Evolutionary conservation across 2,329 filamentous ascomycete genomes (phyloP), one percentile per base, ranked within the genome.

Genomic region (Fusarium chuoi): DNA sequence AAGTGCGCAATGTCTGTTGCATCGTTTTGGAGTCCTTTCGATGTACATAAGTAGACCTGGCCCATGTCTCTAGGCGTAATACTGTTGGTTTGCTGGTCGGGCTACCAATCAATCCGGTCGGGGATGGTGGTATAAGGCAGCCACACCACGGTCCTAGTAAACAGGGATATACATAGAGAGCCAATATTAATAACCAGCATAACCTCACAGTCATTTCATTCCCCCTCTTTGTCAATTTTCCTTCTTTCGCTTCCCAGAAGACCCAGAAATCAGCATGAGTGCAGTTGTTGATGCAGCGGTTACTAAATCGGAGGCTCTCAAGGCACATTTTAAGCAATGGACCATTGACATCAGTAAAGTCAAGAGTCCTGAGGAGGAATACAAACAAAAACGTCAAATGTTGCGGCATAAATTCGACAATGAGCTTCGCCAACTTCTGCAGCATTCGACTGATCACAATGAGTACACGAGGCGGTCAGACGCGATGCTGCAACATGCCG

Each of bases 371-470:
- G 7, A 30, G 18, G 11, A 1, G 2, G 24, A 28, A 13, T 48
- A 38, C 15, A 17, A 1, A 8, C 4, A 38, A 17, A 48, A 28
- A 13, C 9, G 11, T 38, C 7, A 38, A n/a, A 1, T 3, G 14
- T 1, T 20, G 7, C 33, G 22, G 5, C 17, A 17, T 5, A 15
- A 5, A 4, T 58, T 24, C 1, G 3, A 38, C 14, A 20, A 30
- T 11, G 24, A 48, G 18, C 20, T 58, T 18, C 0, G 2, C 2
- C 56, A 48, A 18, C 5, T 58, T 10, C 1, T 11, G 24, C 7
- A n/a, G 15, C 11, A 38, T 1, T 17, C 35, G 3, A 5, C 17
- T 8, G 42, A 36, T 13, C 3, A 12, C 0, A 5, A 12, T 4
- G 33, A 46, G 2, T 49, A 14, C 0, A 4, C 20, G 1, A 18